Conservation (phyloP, 805 yeast species). For the Saturnispora sekii region DNA sequence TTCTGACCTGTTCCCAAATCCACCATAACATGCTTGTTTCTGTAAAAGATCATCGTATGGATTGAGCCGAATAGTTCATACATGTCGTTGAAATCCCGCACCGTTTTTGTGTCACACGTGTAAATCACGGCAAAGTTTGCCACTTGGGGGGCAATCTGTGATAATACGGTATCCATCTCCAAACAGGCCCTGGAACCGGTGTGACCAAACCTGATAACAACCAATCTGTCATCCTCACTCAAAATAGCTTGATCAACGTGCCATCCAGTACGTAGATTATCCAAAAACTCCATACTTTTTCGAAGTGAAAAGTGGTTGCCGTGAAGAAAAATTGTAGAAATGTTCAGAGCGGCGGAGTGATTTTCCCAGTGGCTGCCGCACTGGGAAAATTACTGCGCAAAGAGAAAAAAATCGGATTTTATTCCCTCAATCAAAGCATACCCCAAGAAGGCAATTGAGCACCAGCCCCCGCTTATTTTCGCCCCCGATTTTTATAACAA, state of each 20-base stretch:
- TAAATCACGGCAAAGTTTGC: constrained; percentile 83
- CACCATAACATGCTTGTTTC: constrained; percentile 96
- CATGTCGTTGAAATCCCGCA: constrained; percentile 85
- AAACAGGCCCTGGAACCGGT: constrained; percentile 71
- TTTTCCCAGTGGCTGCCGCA: too few species aligned
- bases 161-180: constrained; percentile 83
- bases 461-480: too few species aligned
- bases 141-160: constrained; percentile 70
- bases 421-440: too few species aligned
- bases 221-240: constrained; percentile 80
- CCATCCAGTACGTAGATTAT: constrained; percentile 82
- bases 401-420: too few species aligned
- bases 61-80: constrained; percentile 85
- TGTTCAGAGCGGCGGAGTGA: too few species aligned
- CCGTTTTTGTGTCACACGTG: constrained; percentile 80
- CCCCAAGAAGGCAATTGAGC: too few species aligned
- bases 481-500: too few species aligned
- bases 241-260: constrained; percentile 97
- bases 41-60: constrained; percentile 86
- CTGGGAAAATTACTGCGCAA: too few species aligned
- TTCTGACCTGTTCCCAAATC: constrained; percentile 98
- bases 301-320: not conserved
- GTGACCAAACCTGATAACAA: constrained; percentile 80
- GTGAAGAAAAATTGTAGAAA: too few species aligned
- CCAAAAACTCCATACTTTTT: constrained; percentile 81